Conservation (phyloP, 2,329 filamentous ascomycete species). For the Aphanocladium album region DNA sequence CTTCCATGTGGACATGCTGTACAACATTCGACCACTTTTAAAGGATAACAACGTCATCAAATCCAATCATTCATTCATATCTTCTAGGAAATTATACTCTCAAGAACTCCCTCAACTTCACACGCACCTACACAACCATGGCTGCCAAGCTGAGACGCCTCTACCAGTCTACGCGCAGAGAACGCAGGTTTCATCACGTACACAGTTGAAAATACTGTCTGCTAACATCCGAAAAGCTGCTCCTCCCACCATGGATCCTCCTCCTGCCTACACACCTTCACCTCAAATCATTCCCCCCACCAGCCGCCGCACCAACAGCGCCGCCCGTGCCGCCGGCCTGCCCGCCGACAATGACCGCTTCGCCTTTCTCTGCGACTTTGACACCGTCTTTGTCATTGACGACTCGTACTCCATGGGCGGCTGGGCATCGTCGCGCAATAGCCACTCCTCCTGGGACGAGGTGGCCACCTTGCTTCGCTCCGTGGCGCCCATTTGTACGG, state of each 20-base stretch:
- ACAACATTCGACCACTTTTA: no score
- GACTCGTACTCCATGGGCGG: conserved; percentile 86
- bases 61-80: no score
- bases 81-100: no score
- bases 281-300: neutral
- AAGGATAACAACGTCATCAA: no score
- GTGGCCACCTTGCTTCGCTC: conserved; percentile 62
- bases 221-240: neutral
- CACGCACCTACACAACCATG: no score
- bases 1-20: no score
- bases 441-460: conserved; percentile 62
- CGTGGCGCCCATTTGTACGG: conserved; percentile 78
- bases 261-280: conserved; percentile 31
- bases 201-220: neutral
- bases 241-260: conserved; percentile 24
- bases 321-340: neutral
- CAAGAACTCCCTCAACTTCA: no score
- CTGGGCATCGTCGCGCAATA: no score
- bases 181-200: neutral
- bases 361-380: conserved; percentile 71
- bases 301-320: no score
- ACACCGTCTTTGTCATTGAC: conserved; percentile 87
- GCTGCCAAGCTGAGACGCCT: neutral
- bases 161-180: neutral
- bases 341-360: conserved; percentile 59